Conservation (phyloP, 169 alveolate genomes). For the Plasmodium sp. region DNA sequence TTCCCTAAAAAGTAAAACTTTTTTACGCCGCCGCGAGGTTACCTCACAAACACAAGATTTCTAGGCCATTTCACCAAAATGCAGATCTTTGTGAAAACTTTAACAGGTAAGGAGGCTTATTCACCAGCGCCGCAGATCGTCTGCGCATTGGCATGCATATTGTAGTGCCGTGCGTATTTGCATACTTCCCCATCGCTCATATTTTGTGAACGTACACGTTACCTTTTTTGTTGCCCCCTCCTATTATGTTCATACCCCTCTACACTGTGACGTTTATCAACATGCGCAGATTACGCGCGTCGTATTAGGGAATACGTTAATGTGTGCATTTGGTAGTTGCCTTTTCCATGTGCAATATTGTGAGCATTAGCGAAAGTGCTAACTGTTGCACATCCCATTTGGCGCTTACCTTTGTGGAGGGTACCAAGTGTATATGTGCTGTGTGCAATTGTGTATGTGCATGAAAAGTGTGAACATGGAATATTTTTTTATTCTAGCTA, state of each 20-base stretch:
- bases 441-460: not conserved
- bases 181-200: not conserved
- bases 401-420: not conserved
- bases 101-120: conserved; percentile 89
- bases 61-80: conserved; percentile 65
- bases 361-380: not conserved
- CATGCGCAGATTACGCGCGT: not conserved
- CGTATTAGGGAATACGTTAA: not conserved
- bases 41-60: not conserved
- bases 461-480: not conserved
- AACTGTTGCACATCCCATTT: not conserved
- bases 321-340: not conserved
- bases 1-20: conserved; percentile 12
- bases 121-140: not conserved
- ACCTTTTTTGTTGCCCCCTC: not conserved
- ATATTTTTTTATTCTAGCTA: not conserved
- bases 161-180: not conserved
- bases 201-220: not conserved
- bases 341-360: not conserved
- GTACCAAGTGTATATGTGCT: not conserved
- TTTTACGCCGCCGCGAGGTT: not conserved
- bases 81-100: conserved; percentile 97
- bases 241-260: not conserved
- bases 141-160: not conserved
- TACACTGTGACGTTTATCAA: not conserved